Evolutionary conservation across 306 rosid species (phyloP).

Genomic region (Acmispon strigosus): DNA sequence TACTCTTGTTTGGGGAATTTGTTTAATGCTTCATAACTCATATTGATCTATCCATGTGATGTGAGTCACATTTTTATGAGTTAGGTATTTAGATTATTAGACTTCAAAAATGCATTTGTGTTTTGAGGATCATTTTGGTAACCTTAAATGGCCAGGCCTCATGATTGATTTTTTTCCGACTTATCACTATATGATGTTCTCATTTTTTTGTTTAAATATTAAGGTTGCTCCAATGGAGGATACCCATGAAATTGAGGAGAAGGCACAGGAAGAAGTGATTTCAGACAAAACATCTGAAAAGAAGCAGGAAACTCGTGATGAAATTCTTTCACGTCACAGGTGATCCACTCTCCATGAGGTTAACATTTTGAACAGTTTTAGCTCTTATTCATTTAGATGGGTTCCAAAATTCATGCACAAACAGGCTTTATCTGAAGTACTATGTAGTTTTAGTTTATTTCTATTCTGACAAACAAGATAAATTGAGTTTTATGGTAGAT

Average conservation of each 20-base stretch:
- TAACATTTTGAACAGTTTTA: neutral
- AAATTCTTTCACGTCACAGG: constrained; percentile 61
- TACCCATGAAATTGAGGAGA: constrained; percentile 38
- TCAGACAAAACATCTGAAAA: constrained; percentile 36
- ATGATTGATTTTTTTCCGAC: neutral
- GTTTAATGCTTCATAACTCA: neutral
- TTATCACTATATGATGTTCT: neutral
- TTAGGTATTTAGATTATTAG: neutral
- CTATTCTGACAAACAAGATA: neutral
- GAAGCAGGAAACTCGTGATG: constrained; percentile 66
- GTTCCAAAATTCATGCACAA: neutral
- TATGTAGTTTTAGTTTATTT: neutral
- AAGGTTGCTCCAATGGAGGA: constrained; percentile 66
- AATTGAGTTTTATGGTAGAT: neutral
- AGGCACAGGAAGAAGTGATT: constrained; percentile 38
- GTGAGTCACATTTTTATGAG: neutral
- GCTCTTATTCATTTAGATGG: neutral
- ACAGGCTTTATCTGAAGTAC: neutral
- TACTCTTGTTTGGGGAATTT: neutral
- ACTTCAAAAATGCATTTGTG: neutral
- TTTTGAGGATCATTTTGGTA: neutral
- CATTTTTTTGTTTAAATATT: neutral
- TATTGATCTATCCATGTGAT: neutral
- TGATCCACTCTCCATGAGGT: constrained; percentile 9
- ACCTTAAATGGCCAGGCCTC: neutral